A percentile compares a stretch with the other conserved stretches of the same genome.
These are phyloP conservation scores for Debaryomycetaceae sp. DNA, from an alignment of 1,139 yeast species.

Conservation along the genomic window DNA sequence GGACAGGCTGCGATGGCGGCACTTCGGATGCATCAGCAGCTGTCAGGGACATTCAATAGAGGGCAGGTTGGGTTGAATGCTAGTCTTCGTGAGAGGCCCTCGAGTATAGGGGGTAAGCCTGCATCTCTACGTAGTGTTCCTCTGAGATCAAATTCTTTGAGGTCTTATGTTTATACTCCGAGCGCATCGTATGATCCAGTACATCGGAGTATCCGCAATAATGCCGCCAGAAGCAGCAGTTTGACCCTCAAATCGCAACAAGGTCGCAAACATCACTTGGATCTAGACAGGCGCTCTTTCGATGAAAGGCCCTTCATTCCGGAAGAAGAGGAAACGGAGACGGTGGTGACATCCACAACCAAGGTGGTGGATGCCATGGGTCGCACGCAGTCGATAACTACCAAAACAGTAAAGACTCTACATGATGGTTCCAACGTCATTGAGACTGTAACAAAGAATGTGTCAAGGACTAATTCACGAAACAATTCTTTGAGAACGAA, in stretches of 20 bases:
- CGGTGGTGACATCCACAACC: conserved; percentile 43
- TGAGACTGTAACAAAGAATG: conserved; percentile 45
- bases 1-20: conserved; percentile 47
- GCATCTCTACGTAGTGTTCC: conserved; percentile 11
- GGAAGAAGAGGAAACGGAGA: conserved; percentile 13
- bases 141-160: conserved; percentile 28
- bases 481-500: conserved; percentile 27
- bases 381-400: conserved; percentile 41
- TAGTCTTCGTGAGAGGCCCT: background rate
- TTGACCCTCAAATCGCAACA: background rate
- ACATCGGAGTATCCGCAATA: conserved; percentile 1
- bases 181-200: conserved; percentile 30
- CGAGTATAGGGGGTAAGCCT: conserved; percentile 1
- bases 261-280: background rate
- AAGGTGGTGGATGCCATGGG: conserved; percentile 44
- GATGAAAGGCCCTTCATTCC: conserved; percentile 3
- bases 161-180: conserved; percentile 40
- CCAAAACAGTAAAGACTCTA: conserved; percentile 37
- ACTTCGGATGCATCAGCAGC: conserved; percentile 27
- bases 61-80: conserved; percentile 1
- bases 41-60: conserved; percentile 5
- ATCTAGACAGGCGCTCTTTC: background rate
- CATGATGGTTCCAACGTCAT: conserved; percentile 47
- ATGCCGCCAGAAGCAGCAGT: conserved; percentile 3
- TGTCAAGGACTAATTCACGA: conserved; percentile 36